phyloP scores from a whole-genome alignment of 257 asterid species.

The Solanum bulbocastanum region DNA sequence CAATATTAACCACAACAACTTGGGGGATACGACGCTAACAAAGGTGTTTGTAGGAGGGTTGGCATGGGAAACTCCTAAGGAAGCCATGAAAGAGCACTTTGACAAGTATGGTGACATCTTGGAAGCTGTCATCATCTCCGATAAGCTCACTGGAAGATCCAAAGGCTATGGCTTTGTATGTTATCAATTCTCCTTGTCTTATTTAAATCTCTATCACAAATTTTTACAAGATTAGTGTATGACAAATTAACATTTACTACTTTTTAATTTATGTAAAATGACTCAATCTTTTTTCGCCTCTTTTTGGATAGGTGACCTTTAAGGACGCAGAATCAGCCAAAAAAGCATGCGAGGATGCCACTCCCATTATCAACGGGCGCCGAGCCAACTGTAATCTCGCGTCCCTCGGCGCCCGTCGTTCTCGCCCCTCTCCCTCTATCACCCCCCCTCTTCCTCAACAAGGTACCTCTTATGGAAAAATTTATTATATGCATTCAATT shows the following conservation, averaged over 20 bases:
- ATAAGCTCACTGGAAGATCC: constrained; percentile 91
- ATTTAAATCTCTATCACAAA: not conserved
- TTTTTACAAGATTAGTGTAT: too few species aligned
- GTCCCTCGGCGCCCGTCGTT: constrained; percentile 80
- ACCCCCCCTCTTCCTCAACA: constrained; percentile 47
- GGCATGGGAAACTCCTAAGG: constrained; percentile 95
- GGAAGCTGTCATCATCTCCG: constrained; percentile 94
- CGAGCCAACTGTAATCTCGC: constrained; percentile 97
- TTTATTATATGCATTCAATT: not conserved
- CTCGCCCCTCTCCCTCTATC: constrained; percentile 33
- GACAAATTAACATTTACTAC: too few species aligned
- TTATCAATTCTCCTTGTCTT: not conserved
- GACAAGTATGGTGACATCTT: constrained; percentile 72
- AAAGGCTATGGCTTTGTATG: constrained; percentile 97
- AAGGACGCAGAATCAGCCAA: constrained; percentile 76
- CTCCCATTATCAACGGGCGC: constrained; percentile 86
- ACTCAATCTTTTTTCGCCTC: not conserved
- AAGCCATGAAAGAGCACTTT: constrained; percentile 65
- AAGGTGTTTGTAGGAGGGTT: constrained; percentile 93
- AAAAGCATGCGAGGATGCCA: constrained; percentile 80
- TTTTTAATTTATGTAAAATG: not conserved
- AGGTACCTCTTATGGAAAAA: constrained; percentile 10
- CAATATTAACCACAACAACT: not conserved
- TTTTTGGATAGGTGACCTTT: constrained; percentile 58
- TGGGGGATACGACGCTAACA: constrained; percentile 39